These are phyloP conservation scores for Paracoccidioides brasiliensis DNA, from an alignment of 2,329 filamentous ascomycete species.

Conservation along the genomic window DNA sequence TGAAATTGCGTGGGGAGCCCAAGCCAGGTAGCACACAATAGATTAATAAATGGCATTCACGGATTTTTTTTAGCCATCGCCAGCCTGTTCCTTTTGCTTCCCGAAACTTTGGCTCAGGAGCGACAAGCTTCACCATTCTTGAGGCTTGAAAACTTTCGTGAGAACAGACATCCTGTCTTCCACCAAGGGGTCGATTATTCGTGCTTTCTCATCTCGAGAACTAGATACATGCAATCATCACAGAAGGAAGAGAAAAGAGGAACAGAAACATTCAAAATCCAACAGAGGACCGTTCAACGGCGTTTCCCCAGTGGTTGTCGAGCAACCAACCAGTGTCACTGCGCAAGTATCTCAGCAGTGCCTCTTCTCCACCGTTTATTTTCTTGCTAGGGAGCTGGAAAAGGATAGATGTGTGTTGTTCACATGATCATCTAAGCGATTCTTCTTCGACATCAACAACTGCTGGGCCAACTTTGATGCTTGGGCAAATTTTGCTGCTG, in stretches of 20 bases:
- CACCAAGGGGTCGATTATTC: neutral
- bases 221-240: neutral
- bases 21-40: constrained; percentile 1
- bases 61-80: neutral
- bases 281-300: neutral
- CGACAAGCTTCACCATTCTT: neutral
- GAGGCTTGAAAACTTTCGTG: neutral
- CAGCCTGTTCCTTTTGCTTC: neutral
- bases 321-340: neutral
- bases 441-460: neutral
- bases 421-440: neutral
- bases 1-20: neutral
- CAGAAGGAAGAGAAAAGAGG: neutral
- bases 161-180: neutral
- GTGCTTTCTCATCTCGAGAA: neutral
- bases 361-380: neutral
- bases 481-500: neutral
- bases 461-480: neutral
- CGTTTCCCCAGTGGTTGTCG: neutral
- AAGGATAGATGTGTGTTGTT: neutral
- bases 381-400: neutral
- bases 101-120: neutral
- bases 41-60: constrained; percentile 2
- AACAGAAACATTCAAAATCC: neutral
- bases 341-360: neutral